A percentile compares a stretch with the other conserved stretches of the same genome.
phyloP scores from a whole-genome alignment of 75 land plant genomes.

The Azolla pinnata region DNA sequence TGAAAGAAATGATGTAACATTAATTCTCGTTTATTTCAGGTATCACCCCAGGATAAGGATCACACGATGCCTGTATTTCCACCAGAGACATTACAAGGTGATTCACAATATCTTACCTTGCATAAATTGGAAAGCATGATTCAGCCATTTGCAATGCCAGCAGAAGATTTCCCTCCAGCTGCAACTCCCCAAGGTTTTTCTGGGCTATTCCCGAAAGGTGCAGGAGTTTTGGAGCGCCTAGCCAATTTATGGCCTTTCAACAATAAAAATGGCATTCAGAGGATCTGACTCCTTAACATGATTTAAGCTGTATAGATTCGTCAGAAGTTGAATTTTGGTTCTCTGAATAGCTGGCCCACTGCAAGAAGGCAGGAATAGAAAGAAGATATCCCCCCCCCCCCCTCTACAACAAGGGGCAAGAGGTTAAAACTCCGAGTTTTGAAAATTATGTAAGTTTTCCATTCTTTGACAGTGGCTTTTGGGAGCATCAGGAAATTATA shows the following conservation, averaged over 20 bases:
- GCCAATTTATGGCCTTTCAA: slow-evolving; percentile 88
- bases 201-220: slow-evolving; percentile 76
- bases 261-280: too few relatives aligned
- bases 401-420: too few relatives aligned
- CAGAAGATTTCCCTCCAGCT: slow-evolving; percentile 96
- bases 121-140: slow-evolving; percentile 82
- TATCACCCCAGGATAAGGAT: slow-evolving; percentile 58
- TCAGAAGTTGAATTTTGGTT: too few relatives aligned
- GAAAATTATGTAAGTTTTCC: too few relatives aligned
- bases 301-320: too few relatives aligned
- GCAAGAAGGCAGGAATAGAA: too few relatives aligned
- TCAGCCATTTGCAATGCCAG: slow-evolving; percentile 96
- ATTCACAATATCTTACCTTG: slow-evolving; percentile 63
- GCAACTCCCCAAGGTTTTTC: slow-evolving; percentile 65
- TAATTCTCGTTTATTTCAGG: slow-evolving; percentile 16
- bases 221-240: slow-evolving; percentile 78
- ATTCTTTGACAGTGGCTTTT: too few relatives aligned
- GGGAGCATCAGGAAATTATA: too few relatives aligned
- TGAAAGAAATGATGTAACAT: slow-evolving; percentile 1
- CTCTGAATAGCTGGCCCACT: too few relatives aligned
- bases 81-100: slow-evolving; percentile 85
- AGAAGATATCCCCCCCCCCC: too few relatives aligned
- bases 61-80: slow-evolving; percentile 88
- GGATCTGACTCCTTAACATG: too few relatives aligned
- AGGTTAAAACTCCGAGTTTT: too few relatives aligned